Base-by-base conservation (phyloP, 2,329 filamentous ascomycete species). In the Chaetomiaceae sp. region DNA sequence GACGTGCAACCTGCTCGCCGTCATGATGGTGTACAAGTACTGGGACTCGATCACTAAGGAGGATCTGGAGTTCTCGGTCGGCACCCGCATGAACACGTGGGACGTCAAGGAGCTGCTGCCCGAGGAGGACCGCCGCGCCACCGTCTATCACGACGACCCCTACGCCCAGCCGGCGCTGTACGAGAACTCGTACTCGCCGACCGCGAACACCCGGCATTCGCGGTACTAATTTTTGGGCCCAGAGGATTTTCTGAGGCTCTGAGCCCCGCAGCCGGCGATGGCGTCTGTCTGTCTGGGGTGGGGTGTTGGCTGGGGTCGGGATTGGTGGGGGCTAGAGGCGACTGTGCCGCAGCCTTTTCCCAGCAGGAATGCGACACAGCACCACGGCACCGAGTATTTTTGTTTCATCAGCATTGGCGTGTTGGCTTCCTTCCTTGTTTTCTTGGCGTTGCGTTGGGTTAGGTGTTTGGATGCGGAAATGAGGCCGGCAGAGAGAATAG, bases 11-110 rank as follows among this genome's bases (percentile, higher is more conserved):
- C 72, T 99, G 39, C 75, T 99, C 38, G 89, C 85, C 12, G 92
- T 99, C 55, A 99, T 99, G 93, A 99, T 97, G 93, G 85, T 99
- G 33, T 99, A 99, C 79, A 99, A 99, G 90, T 99, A 95, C 76
- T 99, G 93, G 93, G 93, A 99, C 66, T 96, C 91, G 14, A 99
- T 99, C 69, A 99, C 93, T 19, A 90, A 88, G 65, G 93, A 99
- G 72, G 93, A 99, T 68, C 85, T 99, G 59, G 93, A 99, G 68
- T 99, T 99, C 71, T 96, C 90, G 3, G 93, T 99, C 44, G 92
- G 92, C 58, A 89, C 89, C 53, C 89, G 92, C 68, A 87, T 89
- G 71, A 95, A 96, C 73, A 96, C 93, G 68, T 99, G 93, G 93
- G 93, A 99, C 66, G 87, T 97, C 66, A 97, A 97, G 74, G 92